Evolutionary conservation across 2,329 filamentous ascomycete genomes (phyloP).

Genomic region (Fusarium guadeloupense): DNA sequence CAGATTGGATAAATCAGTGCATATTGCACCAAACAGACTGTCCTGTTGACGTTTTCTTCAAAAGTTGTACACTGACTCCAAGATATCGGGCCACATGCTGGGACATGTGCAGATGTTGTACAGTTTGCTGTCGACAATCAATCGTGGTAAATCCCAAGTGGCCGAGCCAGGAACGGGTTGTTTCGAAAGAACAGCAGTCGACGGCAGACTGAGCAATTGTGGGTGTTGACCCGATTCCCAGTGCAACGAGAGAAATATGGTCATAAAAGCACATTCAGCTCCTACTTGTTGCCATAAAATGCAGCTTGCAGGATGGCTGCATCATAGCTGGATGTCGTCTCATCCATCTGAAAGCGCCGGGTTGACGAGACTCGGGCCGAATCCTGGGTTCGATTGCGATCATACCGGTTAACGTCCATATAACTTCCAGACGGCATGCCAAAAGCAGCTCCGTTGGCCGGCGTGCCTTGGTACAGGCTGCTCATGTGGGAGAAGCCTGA

Average conservation of each 20-base stretch:
- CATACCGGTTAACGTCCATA: conserved; percentile 22
- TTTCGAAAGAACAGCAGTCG: conserved; percentile 2
- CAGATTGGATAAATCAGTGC: conserved; percentile 8
- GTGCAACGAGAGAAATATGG: background rate
- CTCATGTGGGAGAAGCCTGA: conserved; percentile 59
- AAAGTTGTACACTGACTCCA: conserved; percentile 2
- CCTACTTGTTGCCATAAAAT: conserved; percentile 44
- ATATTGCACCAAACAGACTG: conserved; percentile 8
- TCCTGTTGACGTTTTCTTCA: background rate
- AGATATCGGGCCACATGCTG: background rate
- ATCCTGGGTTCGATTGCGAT: conserved; percentile 32
- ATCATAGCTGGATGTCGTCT: conserved; percentile 49
- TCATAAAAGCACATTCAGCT: background rate
- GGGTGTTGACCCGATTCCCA: background rate
- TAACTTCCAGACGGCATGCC: conserved; percentile 25
- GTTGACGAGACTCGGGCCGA: conserved; percentile 20
- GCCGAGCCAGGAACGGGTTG: conserved; percentile 21
- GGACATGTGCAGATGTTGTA: background rate
- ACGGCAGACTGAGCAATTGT: background rate
- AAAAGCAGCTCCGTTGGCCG: conserved; percentile 42
- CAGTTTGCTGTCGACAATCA: background rate
- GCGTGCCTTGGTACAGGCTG: conserved; percentile 61
- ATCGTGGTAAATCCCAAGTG: conserved; percentile 11
- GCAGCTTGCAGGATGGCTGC: conserved; percentile 49
- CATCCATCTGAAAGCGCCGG: conserved; percentile 46